A percentile compares a stretch with the other conserved stretches of the same genome.
Evolutionary conservation across 352 stramenopile genomes (phyloP).

Genomic region (Phytopythium aichiense): DNA sequence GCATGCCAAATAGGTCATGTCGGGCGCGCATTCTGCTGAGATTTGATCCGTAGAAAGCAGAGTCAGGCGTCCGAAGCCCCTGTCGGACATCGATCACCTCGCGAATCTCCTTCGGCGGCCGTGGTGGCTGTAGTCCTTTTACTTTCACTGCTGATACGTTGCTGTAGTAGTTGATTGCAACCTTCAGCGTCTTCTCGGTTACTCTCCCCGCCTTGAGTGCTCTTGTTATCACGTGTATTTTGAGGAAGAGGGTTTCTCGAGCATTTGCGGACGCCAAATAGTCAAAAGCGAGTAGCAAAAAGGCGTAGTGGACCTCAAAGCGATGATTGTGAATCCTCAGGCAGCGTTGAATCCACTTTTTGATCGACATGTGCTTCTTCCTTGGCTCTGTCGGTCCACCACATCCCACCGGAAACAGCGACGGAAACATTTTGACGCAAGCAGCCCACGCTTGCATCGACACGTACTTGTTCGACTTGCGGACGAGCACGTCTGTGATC

Average conservation of each 20-base stretch:
- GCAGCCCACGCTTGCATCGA: slow-evolving; percentile 5
- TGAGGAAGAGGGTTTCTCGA: slow-evolving; percentile 13
- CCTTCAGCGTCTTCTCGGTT: not conserved
- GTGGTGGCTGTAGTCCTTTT: slow-evolving; percentile 1
- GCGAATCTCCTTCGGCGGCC: slow-evolving; percentile 3
- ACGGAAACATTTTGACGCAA: slow-evolving; percentile 17
- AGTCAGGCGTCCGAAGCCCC: slow-evolving; percentile 11
- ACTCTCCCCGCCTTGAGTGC: slow-evolving; percentile 10
- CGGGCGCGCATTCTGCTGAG: slow-evolving; percentile 9
- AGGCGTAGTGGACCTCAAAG: slow-evolving; percentile 23
- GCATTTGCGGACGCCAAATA: slow-evolving; percentile 11
- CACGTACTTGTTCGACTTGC: slow-evolving; percentile 11
- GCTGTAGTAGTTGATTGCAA: slow-evolving; percentile 15
- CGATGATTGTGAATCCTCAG: slow-evolving; percentile 12
- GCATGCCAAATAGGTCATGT: slow-evolving; percentile 18
- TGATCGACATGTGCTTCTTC: slow-evolving; percentile 8
- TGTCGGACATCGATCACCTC: slow-evolving; percentile 14
- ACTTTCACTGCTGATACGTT: not conserved
- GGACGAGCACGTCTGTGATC: slow-evolving; percentile 7
- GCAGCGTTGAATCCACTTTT: slow-evolving; percentile 10
- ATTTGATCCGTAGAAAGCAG: slow-evolving; percentile 20
- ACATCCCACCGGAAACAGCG: slow-evolving; percentile 17
- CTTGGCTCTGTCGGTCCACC: slow-evolving; percentile 15
- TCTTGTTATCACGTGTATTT: slow-evolving; percentile 12
- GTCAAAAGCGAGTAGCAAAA: slow-evolving; percentile 26